Evolutionary conservation across 1,284 basidiomycete genomes (phyloP).

Genomic region (Irpex sp.): DNA sequence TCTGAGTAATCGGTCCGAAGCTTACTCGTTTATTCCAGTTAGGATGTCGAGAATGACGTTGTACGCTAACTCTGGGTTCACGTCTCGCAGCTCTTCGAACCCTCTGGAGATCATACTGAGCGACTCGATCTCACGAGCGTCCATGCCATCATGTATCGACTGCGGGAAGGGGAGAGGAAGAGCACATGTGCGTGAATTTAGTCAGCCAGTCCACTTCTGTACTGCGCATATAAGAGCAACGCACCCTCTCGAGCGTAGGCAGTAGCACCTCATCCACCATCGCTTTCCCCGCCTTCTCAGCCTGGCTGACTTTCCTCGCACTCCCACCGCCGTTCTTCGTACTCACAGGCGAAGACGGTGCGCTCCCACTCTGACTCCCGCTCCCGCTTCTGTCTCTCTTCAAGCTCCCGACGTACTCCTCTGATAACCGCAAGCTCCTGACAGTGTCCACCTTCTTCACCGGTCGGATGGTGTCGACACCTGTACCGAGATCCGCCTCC

Average conservation of each 20-base stretch:
- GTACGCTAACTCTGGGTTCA: slow-evolving; percentile 83
- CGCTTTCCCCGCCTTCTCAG: slow-evolving; percentile 56
- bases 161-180: slow-evolving; percentile 28
- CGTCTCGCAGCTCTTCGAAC: slow-evolving; percentile 78
- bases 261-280: slow-evolving; percentile 82
- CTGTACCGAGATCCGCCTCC: slow-evolving; percentile 80
- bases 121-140: slow-evolving; percentile 84
- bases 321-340: slow-evolving; percentile 11
- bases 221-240: slow-evolving; percentile 19
- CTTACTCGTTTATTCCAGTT: slow-evolving; percentile 88
- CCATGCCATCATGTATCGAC: slow-evolving; percentile 81
- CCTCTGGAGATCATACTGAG: slow-evolving; percentile 88
- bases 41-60: slow-evolving; percentile 85
- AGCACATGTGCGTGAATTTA: slow-evolving; percentile 5
- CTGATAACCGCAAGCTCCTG: slow-evolving; percentile 74
- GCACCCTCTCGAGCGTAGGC: slow-evolving; percentile 70
- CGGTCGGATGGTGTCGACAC: slow-evolving; percentile 86
- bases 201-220: slow-evolving; percentile 9
- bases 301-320: slow-evolving; percentile 15
- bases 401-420: slow-evolving; percentile 76
- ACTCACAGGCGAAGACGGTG: slow-evolving; percentile 38
- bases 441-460: slow-evolving; percentile 87
- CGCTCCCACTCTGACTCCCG: slow-evolving; percentile 11
- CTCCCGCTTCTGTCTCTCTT: slow-evolving; percentile 48
- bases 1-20: slow-evolving; percentile 14